Evolutionary conservation across 805 yeast genomes (phyloP), one percentile per base, ranked within the genome.

Genomic region (Myxozyma monticola): DNA sequence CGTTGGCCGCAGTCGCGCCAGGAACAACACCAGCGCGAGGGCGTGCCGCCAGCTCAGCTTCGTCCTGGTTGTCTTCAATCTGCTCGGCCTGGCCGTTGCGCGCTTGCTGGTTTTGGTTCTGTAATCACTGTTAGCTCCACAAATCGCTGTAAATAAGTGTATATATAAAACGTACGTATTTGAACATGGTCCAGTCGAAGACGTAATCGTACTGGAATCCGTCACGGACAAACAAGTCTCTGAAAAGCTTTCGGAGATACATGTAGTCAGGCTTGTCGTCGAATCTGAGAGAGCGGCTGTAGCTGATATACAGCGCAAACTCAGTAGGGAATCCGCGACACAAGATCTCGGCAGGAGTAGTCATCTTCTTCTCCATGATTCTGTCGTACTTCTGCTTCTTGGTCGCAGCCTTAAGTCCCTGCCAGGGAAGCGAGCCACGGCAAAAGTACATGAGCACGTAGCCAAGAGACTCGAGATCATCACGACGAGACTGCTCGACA

Each of bases 371-470:
- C 68, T 91, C 97, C 83, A 91, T 83, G 62, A 91, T 93, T 56
- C 96, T 80, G 72, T 91, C 97, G 71, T 91, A 91, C 71, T 93
- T 91, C 70, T 91, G 97, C 73, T 95, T 87, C 73, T 91, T 91
- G 14, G 96, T 88, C 22, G 91, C 93, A 34, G 98, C 99, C 71
- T 89, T 89, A 64, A 91, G 78, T 3, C 99, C 99, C 72, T 91
- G 99, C 99, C 99, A 91, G 47, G 99, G 99, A 63, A 91, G 79
- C 15, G 95, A 85, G 37, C 99, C 98, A 51, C 96, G 81, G 70
- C 96, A 85, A 68, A 91, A 93, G 71, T 91, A 91, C 62, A 91
- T 87, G 62, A 93, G 76, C 46, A 91, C 97, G 67, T 91, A 91
- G 43, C 96, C 98, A 65, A 91, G 78, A 55, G 93, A 84, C 72